Conservation (phyloP, 2,329 filamentous ascomycete genomes). For the Pseudocercospora eumusae region DNA sequence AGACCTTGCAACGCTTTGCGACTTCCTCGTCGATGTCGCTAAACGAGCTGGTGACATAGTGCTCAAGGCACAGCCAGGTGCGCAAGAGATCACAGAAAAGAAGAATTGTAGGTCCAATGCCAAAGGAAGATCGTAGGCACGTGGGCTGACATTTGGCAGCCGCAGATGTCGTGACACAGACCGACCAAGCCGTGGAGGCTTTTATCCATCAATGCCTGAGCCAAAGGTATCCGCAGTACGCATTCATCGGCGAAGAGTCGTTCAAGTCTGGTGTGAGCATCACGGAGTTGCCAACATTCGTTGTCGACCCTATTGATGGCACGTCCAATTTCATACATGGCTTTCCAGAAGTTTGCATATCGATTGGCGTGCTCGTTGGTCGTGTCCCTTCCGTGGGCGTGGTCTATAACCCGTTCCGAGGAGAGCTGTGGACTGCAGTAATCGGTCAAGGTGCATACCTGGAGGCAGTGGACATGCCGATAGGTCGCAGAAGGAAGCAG, state of each 20-base stretch:
- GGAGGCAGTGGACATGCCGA: neutral
- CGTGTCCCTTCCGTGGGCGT: neutral
- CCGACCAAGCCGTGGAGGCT: neutral
- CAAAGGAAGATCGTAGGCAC: neutral
- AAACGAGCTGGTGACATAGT: neutral
- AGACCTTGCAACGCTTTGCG: neutral
- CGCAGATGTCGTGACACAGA: neutral
- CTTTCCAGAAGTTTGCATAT: neutral
- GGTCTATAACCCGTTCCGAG: neutral
- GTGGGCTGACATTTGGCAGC: neutral
- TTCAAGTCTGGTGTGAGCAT: neutral
- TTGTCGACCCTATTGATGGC: neutral
- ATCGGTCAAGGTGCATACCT: neutral
- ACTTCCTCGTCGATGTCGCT: neutral
- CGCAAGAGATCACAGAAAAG: neutral
- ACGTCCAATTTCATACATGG: conserved; percentile 1
- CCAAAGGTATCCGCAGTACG: neutral
- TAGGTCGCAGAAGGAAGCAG: neutral
- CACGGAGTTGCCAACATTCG: neutral
- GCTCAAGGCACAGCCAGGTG: neutral
- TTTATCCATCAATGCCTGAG: neutral
- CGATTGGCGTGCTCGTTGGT: neutral
- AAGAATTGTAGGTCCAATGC: neutral
- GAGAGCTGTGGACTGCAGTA: neutral
- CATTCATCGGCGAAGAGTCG: conserved; percentile 2